phyloP scores from a whole-genome alignment of 345 rosid genomes.

The Gossypium raimondii region DNA sequence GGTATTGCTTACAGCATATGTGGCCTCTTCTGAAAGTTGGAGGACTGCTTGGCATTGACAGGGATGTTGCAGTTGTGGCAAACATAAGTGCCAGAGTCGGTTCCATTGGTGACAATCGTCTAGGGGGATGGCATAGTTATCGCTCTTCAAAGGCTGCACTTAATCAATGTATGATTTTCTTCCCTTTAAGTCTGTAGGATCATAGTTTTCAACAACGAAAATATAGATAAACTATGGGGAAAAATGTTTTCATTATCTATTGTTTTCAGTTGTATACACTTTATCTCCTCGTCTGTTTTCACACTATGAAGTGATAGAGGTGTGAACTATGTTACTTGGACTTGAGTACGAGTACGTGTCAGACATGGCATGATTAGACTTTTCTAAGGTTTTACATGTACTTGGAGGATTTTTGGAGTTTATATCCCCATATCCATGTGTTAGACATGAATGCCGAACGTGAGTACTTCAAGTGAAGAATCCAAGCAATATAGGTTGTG shows the following conservation, averaged over 20 bases:
- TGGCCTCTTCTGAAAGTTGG: conserved; percentile 93
- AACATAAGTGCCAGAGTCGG: conserved; percentile 89
- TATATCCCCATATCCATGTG: too few species aligned
- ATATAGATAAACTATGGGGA: not conserved
- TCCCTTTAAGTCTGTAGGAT: not conserved
- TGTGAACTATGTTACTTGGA: too few species aligned
- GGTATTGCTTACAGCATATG: conserved; percentile 65
- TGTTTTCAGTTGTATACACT: not conserved
- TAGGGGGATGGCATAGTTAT: conserved; percentile 94
- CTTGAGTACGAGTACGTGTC: too few species aligned
- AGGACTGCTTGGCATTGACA: conserved; percentile 59
- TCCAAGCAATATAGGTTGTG: not conserved
- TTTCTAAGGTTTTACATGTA: too few species aligned
- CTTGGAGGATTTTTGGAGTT: too few species aligned
- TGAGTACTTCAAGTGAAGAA: too few species aligned
- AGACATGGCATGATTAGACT: too few species aligned
- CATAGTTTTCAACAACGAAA: not conserved
- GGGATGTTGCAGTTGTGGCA: conserved; percentile 82
- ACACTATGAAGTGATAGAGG: not conserved
- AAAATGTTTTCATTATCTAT: not conserved
- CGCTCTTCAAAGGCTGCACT: conserved; percentile 85
- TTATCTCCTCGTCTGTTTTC: not conserved
- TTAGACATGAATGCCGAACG: not conserved
- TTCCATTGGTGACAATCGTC: conserved; percentile 73
- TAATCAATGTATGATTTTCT: conserved; percentile 58